These are phyloP conservation scores for Corylus americana DNA, from an alignment of 306 rosid species.

Conservation along the genomic window DNA sequence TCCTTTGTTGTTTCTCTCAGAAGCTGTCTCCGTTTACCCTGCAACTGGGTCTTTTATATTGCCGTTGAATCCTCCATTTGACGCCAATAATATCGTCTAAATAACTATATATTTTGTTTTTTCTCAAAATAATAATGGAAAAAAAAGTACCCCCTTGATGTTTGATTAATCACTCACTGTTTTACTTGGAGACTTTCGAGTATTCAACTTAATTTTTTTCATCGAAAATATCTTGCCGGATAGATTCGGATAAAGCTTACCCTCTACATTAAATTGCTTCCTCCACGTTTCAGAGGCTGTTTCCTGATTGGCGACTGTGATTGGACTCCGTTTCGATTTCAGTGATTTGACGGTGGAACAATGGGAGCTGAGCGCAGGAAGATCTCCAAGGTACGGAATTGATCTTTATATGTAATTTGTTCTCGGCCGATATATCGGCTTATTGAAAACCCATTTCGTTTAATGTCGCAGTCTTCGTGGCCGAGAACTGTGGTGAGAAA, in stretches of 20 bases:
- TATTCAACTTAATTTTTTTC: slow-evolving; percentile 5
- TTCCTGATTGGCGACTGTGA: slow-evolving; percentile 15
- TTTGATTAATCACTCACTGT: slow-evolving; percentile 23
- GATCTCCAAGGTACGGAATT: slow-evolving; percentile 54
- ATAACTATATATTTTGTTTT: slow-evolving; percentile 8
- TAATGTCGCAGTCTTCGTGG: slow-evolving; percentile 57
- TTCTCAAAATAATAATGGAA: background rate
- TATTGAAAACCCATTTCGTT: background rate
- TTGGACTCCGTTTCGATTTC: slow-evolving; percentile 14
- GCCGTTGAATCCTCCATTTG: slow-evolving; percentile 47
- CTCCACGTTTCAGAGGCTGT: slow-evolving; percentile 17
- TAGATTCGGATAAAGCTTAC: slow-evolving; percentile 34
- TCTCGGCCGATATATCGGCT: background rate
- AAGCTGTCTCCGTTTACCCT: slow-evolving; percentile 59
- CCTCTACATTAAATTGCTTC: slow-evolving; percentile 5
- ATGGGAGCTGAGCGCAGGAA: slow-evolving; percentile 59
- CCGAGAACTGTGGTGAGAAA: slow-evolving; percentile 53
- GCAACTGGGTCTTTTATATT: slow-evolving; percentile 70
- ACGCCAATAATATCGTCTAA: slow-evolving; percentile 23
- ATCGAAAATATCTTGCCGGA: background rate
- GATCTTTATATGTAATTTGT: background rate
- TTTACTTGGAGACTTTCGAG: slow-evolving; percentile 10
- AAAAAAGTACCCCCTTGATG: slow-evolving; percentile 8
- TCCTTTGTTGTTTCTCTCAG: slow-evolving; percentile 12
- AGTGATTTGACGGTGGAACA: slow-evolving; percentile 36